Evolutionary conservation across 441 rosid genomes (phyloP).

Genomic region (Biscutella laevigata): DNA sequence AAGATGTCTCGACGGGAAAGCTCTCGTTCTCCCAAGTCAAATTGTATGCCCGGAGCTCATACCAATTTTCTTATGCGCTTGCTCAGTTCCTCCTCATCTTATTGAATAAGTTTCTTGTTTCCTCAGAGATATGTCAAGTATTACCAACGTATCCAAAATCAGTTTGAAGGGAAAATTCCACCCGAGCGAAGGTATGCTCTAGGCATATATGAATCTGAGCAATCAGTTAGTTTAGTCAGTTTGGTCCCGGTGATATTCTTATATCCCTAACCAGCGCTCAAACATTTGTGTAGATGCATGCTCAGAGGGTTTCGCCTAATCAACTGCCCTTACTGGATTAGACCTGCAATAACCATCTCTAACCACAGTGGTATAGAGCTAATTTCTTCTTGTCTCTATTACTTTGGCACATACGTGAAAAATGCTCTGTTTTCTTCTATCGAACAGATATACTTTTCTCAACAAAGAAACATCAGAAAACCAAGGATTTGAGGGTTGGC

Average conservation of each 20-base stretch:
- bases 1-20: conserved; percentile 83
- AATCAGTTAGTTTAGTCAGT: conserved; percentile 4
- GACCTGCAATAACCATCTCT: conserved; percentile 68
- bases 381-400: conserved; percentile 3
- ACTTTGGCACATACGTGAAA: neutral
- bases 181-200: conserved; percentile 55
- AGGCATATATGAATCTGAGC: neutral
- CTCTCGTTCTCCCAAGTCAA: conserved; percentile 83
- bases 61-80: conserved; percentile 15
- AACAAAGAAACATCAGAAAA: conserved; percentile 65
- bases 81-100: conserved; percentile 1
- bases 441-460: conserved; percentile 66
- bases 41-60: conserved; percentile 50
- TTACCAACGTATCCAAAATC: conserved; percentile 42
- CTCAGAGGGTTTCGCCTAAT: conserved; percentile 75
- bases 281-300: conserved; percentile 57
- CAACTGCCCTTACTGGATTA: conserved; percentile 78
- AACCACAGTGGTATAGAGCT: conserved; percentile 51
- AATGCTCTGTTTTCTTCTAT: conserved; percentile 12
- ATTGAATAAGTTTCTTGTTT: conserved; percentile 15
- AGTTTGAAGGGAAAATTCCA: conserved; percentile 51
- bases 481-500: conserved; percentile 63
- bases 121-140: conserved; percentile 69
- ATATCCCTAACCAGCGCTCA: conserved; percentile 16
- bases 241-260: neutral